These are phyloP conservation scores for Lachancea meyersii DNA, from an alignment of 805 yeast genomes.

Conservation along the genomic window DNA sequence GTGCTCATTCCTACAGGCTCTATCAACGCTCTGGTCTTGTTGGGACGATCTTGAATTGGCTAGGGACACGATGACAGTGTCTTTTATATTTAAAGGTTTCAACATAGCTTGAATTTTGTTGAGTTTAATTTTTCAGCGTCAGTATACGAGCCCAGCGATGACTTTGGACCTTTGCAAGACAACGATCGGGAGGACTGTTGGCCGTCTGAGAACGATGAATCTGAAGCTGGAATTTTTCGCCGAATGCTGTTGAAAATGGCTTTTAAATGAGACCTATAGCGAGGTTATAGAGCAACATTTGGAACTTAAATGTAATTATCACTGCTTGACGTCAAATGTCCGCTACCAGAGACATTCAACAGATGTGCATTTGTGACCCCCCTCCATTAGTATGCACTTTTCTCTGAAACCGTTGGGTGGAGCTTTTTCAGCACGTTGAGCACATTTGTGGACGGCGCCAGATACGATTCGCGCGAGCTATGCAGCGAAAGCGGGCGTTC, in stretches of 20 bases:
- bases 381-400: too few species aligned
- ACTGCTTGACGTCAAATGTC: too few species aligned
- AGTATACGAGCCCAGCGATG: not conserved
- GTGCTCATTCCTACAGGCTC: conserved; percentile 18
- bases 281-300: too few species aligned
- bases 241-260: too few species aligned
- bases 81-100: not conserved
- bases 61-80: not conserved
- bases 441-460: conserved; percentile 3
- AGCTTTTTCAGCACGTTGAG: not conserved
- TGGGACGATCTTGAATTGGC: not conserved
- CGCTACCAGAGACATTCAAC: too few species aligned
- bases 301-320: too few species aligned
- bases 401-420: too few species aligned
- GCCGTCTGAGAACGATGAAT: not conserved
- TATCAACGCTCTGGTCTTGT: not conserved
- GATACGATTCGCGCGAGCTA: not conserved
- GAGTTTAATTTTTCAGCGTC: not conserved
- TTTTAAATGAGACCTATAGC: too few species aligned
- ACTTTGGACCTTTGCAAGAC: not conserved
- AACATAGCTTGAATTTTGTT: not conserved
- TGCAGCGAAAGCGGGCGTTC: not conserved
- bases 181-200: not conserved
- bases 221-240: too few species aligned
- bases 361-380: too few species aligned